Conservation (phyloP, 2,329 filamentous ascomycete species). For the Echinosphaeria canescens region DNA sequence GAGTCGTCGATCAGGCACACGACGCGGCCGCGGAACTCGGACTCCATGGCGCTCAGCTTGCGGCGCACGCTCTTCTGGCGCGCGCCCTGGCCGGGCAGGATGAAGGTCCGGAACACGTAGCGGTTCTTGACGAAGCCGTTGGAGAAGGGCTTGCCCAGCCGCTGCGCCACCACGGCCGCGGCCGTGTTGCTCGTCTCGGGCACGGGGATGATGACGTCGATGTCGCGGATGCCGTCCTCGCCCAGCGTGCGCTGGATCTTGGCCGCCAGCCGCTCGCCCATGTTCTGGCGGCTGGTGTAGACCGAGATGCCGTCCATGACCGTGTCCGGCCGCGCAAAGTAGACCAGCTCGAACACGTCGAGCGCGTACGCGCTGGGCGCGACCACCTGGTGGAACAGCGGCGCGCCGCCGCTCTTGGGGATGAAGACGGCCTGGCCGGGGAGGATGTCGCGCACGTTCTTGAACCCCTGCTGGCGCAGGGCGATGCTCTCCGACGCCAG, state of each 20-base stretch:
- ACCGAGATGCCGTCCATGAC: slow-evolving; percentile 79
- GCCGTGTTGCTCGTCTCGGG: slow-evolving; percentile 56
- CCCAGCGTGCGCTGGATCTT: slow-evolving; percentile 47
- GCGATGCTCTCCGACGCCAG: slow-evolving; percentile 80
- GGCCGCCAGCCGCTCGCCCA: slow-evolving; percentile 65
- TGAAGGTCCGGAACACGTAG: slow-evolving; percentile 64
- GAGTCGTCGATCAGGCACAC: slow-evolving; percentile 78
- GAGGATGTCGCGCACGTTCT: slow-evolving; percentile 51
- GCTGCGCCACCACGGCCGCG: slow-evolving; percentile 53
- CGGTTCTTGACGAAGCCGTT: slow-evolving; percentile 80
- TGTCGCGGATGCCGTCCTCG: slow-evolving; percentile 46
- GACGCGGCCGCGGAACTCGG: slow-evolving; percentile 63
- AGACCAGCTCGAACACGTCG: slow-evolving; percentile 77
- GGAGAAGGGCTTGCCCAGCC: slow-evolving; percentile 54
- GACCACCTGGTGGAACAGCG: slow-evolving; percentile 57
- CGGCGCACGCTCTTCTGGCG: slow-evolving; percentile 73
- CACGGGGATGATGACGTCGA: slow-evolving; percentile 71
- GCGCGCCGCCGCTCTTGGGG: slow-evolving; percentile 53
- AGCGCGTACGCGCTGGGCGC: slow-evolving; percentile 49
- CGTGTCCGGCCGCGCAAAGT: slow-evolving; percentile 67
- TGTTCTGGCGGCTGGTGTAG: slow-evolving; percentile 62
- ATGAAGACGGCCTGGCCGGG: slow-evolving; percentile 78
- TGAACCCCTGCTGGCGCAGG: slow-evolving; percentile 61
- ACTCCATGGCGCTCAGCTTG: slow-evolving; percentile 72
- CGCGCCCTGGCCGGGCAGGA: slow-evolving; percentile 49